A percentile compares a stretch with the other conserved stretches of the same genome.
phyloP scores from a whole-genome alignment of 2,329 filamentous ascomycete genomes.

The Zymoseptoria tritici region DNA sequence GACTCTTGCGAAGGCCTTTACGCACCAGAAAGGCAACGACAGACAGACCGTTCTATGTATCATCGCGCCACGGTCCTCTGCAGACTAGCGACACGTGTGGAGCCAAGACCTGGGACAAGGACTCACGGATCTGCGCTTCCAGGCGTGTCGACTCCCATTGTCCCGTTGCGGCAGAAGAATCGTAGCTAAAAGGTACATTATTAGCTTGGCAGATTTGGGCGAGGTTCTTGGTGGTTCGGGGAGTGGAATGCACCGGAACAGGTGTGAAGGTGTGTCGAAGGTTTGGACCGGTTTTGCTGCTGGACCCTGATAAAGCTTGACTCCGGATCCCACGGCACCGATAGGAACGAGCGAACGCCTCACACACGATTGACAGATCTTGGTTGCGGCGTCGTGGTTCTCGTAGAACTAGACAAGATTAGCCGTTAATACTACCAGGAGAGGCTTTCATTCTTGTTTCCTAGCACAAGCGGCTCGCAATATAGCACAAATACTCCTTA shows the following conservation, averaged over 20 bases:
- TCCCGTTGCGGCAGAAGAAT: background rate
- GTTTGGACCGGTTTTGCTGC: background rate
- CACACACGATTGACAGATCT: background rate
- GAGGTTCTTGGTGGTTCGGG: background rate
- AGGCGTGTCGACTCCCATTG: background rate
- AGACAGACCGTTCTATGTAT: background rate
- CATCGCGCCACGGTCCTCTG: background rate
- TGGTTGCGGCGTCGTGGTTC: background rate
- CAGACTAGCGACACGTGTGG: background rate
- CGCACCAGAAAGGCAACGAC: background rate
- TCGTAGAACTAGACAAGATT: background rate
- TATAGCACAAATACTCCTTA: background rate
- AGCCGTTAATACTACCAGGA: background rate
- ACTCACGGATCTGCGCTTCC: constrained; percentile 1
- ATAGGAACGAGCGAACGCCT: background rate
- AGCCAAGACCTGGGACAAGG: background rate
- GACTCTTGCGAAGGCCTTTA: background rate
- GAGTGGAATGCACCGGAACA: background rate
- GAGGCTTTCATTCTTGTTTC: background rate
- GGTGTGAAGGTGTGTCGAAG: background rate
- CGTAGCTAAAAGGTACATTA: background rate
- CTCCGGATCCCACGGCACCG: background rate
- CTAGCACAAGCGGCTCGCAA: background rate
- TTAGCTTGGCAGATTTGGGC: background rate
- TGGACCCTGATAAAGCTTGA: background rate